Evolutionary conservation across 805 yeast genomes (phyloP).

Genomic region (Saccharomycopsis malanga): DNA sequence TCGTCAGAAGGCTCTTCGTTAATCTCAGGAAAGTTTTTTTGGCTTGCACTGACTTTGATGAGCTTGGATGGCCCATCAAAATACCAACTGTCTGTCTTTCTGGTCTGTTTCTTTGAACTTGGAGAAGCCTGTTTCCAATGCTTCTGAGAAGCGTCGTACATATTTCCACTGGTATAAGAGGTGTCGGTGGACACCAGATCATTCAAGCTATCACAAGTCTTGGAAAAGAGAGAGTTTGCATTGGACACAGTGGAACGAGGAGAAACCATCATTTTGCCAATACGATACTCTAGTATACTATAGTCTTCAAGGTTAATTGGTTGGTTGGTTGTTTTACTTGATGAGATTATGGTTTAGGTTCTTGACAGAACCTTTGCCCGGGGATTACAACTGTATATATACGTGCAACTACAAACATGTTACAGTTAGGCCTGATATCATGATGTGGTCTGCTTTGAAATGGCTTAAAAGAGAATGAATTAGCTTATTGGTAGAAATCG

Average conservation of each 20-base stretch:
- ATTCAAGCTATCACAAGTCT: not conserved
- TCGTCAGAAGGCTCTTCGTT: not conserved
- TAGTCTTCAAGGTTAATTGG: no score
- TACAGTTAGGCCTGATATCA: no score
- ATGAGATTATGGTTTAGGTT: no score
- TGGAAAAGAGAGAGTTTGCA: not conserved
- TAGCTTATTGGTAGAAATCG: no score
- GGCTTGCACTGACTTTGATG: conserved; percentile 5
- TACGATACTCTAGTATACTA: no score
- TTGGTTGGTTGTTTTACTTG: no score
- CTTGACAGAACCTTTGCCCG: no score
- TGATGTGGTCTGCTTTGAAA: no score
- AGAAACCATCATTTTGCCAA: not conserved
- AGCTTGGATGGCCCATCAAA: conserved; percentile 18
- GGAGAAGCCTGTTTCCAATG: not conserved
- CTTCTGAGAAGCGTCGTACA: not conserved
- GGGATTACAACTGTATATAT: no score
- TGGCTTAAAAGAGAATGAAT: no score
- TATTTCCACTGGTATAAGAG: not conserved
- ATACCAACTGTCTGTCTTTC: conserved; percentile 13
- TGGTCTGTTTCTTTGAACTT: not conserved
- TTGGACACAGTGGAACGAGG: not conserved
- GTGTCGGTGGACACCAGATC: conserved; percentile 1
- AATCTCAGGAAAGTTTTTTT: not conserved
- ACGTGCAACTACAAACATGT: no score